These are phyloP conservation scores for Podospora fimiseda DNA, from an alignment of 495 filamentous ascomycete genomes.

Conservation along the genomic window DNA sequence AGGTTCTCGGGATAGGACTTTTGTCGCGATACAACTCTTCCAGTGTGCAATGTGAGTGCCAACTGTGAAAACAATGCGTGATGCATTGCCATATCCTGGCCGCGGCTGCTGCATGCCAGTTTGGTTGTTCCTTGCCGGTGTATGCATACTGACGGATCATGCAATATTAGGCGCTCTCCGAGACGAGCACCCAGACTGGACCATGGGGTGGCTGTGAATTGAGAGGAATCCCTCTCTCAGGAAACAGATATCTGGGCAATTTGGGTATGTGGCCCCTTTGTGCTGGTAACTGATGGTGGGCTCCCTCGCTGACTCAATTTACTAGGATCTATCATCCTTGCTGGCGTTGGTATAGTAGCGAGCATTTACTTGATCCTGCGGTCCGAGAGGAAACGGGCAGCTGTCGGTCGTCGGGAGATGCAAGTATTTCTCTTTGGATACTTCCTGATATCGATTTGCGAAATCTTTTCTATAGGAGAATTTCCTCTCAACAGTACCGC, in stretches of 20 bases:
- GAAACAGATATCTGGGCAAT: conserved; percentile 64
- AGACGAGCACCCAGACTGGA: conserved; percentile 37
- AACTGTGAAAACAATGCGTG: background rate
- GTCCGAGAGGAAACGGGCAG: conserved; percentile 89
- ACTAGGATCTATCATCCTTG: conserved; percentile 87
- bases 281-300: conserved; percentile 3
- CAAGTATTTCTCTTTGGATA: conserved; percentile 87
- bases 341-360: conserved; percentile 65
- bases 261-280: conserved; percentile 56
- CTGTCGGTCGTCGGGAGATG: conserved; percentile 90
- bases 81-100: background rate
- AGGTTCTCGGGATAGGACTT: conserved; percentile 57
- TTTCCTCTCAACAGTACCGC: conserved; percentile 67
- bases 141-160: conserved; percentile 12
- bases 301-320: conserved; percentile 7
- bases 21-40: conserved; percentile 92
- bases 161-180: conserved; percentile 37
- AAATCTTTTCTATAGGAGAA: conserved; percentile 90
- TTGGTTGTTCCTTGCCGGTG: background rate
- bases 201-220: conserved; percentile 63
- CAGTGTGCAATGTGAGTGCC: conserved; percentile 86
- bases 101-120: background rate
- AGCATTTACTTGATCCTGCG: conserved; percentile 62
- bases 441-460: conserved; percentile 84
- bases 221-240: conserved; percentile 62